phyloP scores from a whole-genome alignment of 495 filamentous ascomycete species.

The Tuber brumale region DNA sequence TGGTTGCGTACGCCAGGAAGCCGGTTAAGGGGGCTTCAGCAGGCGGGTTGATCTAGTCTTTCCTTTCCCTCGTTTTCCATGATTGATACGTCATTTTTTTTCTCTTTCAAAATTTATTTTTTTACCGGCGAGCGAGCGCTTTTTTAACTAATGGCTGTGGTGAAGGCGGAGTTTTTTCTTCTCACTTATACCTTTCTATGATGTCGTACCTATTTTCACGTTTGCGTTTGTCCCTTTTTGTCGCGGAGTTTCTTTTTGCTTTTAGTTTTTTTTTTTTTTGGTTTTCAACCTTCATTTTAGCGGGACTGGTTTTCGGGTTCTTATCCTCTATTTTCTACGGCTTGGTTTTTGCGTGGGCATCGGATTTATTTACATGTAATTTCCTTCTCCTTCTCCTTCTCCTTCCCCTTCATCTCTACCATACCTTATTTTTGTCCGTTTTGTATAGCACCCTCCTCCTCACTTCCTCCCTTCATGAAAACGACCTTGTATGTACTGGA shows the following conservation, averaged over 20 bases:
- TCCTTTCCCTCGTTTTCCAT: neutral
- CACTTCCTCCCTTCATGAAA: neutral
- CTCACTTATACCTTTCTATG: neutral
- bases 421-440: neutral
- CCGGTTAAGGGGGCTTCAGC: conserved; percentile 44
- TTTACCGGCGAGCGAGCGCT: neutral
- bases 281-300: neutral
- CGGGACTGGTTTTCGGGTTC: neutral
- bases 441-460: neutral
- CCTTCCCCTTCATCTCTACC: neutral
- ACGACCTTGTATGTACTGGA: neutral
- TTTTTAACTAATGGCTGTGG: neutral
- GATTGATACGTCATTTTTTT: neutral
- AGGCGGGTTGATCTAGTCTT: conserved; percentile 1
- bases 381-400: neutral
- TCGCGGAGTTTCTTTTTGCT: neutral
- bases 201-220: neutral
- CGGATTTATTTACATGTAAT: conserved; percentile 1
- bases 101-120: neutral
- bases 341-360: neutral
- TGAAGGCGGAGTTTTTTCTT: neutral
- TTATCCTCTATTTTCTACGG: neutral
- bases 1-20: conserved; percentile 87
- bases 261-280: neutral
- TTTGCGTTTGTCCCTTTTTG: neutral